phyloP scores from a whole-genome alignment of 2,329 filamentous ascomycete species.

The Amauroascus verrucosus region DNA sequence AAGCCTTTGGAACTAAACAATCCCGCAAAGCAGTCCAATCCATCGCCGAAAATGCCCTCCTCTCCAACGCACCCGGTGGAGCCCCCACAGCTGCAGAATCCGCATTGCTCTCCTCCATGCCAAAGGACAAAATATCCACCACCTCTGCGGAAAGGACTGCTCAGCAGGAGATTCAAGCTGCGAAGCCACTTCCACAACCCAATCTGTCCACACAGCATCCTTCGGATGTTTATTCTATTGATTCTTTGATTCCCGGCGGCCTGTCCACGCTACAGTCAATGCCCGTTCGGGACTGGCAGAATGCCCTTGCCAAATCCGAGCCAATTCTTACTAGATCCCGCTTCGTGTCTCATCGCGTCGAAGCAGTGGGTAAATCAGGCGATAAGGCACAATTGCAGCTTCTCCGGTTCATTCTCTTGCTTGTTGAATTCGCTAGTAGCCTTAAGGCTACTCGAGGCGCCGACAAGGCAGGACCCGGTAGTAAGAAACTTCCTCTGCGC shows the following conservation, averaged over 20 bases:
- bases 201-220: slow-evolving; percentile 37
- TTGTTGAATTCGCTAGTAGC: slow-evolving; percentile 34
- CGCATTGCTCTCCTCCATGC: slow-evolving; percentile 36
- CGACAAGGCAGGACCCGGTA: slow-evolving; percentile 25
- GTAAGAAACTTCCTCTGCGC: slow-evolving; percentile 32
- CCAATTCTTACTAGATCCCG: slow-evolving; percentile 33
- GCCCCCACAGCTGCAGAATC: slow-evolving; percentile 29
- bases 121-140: slow-evolving; percentile 25
- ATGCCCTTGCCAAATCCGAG: slow-evolving; percentile 28
- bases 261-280: slow-evolving; percentile 34
- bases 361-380: slow-evolving; percentile 29
- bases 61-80: slow-evolving; percentile 32
- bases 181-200: slow-evolving; percentile 37
- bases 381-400: slow-evolving; percentile 36
- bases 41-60: slow-evolving; percentile 39
- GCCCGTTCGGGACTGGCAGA: slow-evolving; percentile 36
- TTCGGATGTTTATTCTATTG: slow-evolving; percentile 38
- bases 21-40: slow-evolving; percentile 41
- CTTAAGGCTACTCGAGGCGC: slow-evolving; percentile 24
- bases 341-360: slow-evolving; percentile 37
- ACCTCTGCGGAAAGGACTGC: slow-evolving; percentile 26
- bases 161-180: slow-evolving; percentile 36
- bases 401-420: slow-evolving; percentile 37
- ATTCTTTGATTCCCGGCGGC: slow-evolving; percentile 34
- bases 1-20: slow-evolving; percentile 43